phyloP scores from a whole-genome alignment of 1,284 basidiomycete genomes.

The Thecaphora thlaspeos region DNA sequence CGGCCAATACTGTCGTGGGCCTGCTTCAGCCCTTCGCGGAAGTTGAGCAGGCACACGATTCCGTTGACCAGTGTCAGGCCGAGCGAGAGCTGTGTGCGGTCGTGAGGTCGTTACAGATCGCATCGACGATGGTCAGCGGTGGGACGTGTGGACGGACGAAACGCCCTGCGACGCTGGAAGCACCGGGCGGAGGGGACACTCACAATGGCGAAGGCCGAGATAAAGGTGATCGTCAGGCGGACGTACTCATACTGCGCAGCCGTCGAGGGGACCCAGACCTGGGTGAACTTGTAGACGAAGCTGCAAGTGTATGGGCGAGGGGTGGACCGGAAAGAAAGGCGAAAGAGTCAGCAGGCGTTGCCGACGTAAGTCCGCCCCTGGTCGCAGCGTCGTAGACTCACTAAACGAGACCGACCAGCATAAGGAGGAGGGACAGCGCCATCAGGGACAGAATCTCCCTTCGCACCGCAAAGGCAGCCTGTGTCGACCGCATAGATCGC shows the following conservation, averaged over 20 bases:
- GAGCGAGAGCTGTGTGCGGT: constrained; percentile 13
- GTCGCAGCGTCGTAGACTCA: not conserved
- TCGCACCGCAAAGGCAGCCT: constrained; percentile 36
- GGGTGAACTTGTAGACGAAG: constrained; percentile 34
- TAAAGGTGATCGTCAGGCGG: constrained; percentile 44
- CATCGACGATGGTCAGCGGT: not conserved
- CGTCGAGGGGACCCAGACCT: constrained; percentile 40
- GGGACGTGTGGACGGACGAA: too few relatives aligned
- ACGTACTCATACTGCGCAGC: constrained; percentile 36
- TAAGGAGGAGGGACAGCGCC: constrained; percentile 32
- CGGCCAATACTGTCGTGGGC: constrained; percentile 41
- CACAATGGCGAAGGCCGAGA: constrained; percentile 38
- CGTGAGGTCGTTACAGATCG: too few relatives aligned
- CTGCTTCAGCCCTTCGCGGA: constrained; percentile 37
- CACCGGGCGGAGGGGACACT: not conserved
- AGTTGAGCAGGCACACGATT: constrained; percentile 43
- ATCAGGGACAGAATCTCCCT: constrained; percentile 41
- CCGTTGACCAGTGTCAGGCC: constrained; percentile 32
- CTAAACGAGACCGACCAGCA: constrained; percentile 41
- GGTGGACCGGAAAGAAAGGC: too few relatives aligned
- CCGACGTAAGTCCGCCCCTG: not conserved
- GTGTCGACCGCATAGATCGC: too few relatives aligned
- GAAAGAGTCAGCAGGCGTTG: constrained; percentile 7
- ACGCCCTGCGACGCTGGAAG: too few relatives aligned
- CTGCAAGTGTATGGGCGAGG: too few relatives aligned